Percentiles rank a stretch among this genome's conserved stretches.
phyloP scores from a whole-genome alignment of 2,329 filamentous ascomycete species.

The Fusarium sp. region DNA sequence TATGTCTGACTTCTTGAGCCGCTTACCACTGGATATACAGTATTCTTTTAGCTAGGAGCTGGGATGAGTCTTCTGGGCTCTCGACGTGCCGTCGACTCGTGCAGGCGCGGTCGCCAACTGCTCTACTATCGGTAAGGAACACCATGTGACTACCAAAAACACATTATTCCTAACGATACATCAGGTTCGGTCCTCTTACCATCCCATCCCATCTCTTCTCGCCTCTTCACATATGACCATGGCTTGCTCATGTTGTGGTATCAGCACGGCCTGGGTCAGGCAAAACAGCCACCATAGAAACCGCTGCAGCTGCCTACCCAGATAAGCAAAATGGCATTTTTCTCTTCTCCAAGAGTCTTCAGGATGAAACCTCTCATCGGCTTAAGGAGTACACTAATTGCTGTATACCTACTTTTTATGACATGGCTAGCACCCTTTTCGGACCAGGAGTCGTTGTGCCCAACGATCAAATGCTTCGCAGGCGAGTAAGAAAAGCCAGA shows the following conservation, averaged over 20 bases:
- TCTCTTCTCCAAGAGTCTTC: conserved; percentile 50
- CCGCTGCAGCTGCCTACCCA: conserved; percentile 47
- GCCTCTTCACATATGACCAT: conserved; percentile 1
- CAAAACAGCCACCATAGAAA: conserved; percentile 52
- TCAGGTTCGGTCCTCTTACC: neutral
- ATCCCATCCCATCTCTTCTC: neutral
- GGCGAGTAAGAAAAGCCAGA: conserved; percentile 15
- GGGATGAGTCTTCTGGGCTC: conserved; percentile 2
- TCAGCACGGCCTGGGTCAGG: conserved; percentile 54
- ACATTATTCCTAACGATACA: neutral
- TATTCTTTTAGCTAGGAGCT: neutral
- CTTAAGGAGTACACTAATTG: conserved; percentile 39
- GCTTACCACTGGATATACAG: neutral
- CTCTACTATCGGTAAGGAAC: conserved; percentile 15
- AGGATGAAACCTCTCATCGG: conserved; percentile 45
- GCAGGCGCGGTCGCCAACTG: neutral
- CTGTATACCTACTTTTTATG: conserved; percentile 49
- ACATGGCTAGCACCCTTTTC: conserved; percentile 45
- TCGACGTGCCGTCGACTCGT: neutral
- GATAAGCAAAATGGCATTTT: conserved; percentile 42
- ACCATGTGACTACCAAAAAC: neutral
- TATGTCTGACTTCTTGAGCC: no score
- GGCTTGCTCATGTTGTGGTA: conserved; percentile 47
- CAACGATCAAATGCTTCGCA: conserved; percentile 39
- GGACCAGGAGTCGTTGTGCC: conserved; percentile 4